Conservation (phyloP, 805 yeast species). For the Saturnispora besseyi region DNA sequence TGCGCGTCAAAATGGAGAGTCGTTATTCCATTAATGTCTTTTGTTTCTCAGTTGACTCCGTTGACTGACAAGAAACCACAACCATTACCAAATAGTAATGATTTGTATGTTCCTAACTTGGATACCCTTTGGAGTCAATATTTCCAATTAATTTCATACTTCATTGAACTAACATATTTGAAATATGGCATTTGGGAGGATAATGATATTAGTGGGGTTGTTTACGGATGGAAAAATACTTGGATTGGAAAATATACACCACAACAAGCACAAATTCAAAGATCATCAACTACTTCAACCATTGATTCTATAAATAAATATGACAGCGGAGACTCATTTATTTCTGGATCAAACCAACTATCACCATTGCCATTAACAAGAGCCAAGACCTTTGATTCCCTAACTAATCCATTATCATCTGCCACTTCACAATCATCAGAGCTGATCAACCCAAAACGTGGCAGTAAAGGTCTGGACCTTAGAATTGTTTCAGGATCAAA, state of each 20-base stretch:
- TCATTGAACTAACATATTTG: constrained; percentile 10
- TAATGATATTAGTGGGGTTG: constrained; percentile 22
- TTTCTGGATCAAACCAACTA: not conserved
- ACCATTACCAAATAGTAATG: constrained; percentile 2
- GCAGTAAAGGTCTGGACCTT: constrained; percentile 4
- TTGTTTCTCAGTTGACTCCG: constrained; percentile 29
- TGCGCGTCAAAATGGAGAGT: constrained; percentile 75
- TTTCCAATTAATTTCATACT: constrained; percentile 3
- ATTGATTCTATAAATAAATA: not conserved
- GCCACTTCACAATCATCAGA: not conserved
- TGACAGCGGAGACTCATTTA: not conserved
- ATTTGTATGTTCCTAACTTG: constrained; percentile 1
- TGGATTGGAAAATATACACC: constrained; percentile 19
- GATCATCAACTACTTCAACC: not conserved
- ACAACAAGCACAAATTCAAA: not conserved
- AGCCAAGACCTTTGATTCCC: not conserved
- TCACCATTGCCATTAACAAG: not conserved
- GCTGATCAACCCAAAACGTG: not conserved
- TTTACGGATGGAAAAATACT: constrained; percentile 27
- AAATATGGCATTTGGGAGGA: constrained; percentile 72
- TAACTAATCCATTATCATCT: not conserved
- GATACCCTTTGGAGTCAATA: constrained; percentile 5
- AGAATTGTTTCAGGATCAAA: constrained; percentile 3
- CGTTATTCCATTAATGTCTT: constrained; percentile 75
- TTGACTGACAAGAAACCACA: not conserved